A percentile compares a stretch with the other conserved stretches of the same genome.
Evolutionary conservation across 2,329 filamentous ascomycete species (phyloP).

Genomic region (Trichoderma simmonsii): DNA sequence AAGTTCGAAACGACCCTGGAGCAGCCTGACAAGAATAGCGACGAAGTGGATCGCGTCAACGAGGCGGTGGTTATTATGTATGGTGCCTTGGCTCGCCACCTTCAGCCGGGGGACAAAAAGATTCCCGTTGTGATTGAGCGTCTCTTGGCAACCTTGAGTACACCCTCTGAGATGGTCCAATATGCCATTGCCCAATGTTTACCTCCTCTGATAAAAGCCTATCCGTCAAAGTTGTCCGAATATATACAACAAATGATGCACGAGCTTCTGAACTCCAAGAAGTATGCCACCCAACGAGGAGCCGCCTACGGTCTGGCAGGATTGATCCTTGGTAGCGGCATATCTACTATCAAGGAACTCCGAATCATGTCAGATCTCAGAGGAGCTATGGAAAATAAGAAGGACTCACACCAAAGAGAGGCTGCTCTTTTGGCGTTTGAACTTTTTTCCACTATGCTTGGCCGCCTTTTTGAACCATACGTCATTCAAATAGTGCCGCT

Average conservation of each 20-base stretch:
- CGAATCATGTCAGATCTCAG: slow-evolving; percentile 80
- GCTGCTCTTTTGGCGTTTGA: slow-evolving; percentile 89
- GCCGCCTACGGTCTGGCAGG: slow-evolving; percentile 94
- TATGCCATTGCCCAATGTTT: slow-evolving; percentile 94
- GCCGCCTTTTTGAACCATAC: slow-evolving; percentile 90
- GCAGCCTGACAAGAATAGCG: slow-evolving; percentile 74
- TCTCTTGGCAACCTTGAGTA: slow-evolving; percentile 81
- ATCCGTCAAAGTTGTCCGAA: slow-evolving; percentile 69
- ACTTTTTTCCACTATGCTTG: slow-evolving; percentile 80
- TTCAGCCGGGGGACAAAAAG: slow-evolving; percentile 79
- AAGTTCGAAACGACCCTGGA: slow-evolving; percentile 88
- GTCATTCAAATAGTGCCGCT: slow-evolving; percentile 94
- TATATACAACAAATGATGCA: slow-evolving; percentile 82
- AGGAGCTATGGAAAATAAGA: slow-evolving; percentile 89
- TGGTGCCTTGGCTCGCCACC: slow-evolving; percentile 84
- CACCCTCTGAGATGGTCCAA: slow-evolving; percentile 93
- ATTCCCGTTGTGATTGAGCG: slow-evolving; percentile 85
- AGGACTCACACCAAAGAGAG: slow-evolving; percentile 83
- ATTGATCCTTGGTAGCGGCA: slow-evolving; percentile 82
- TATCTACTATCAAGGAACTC: slow-evolving; percentile 76
- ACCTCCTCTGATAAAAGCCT: slow-evolving; percentile 82
- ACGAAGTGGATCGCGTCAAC: slow-evolving; percentile 84
- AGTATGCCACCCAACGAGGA: slow-evolving; percentile 87
- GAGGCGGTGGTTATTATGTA: slow-evolving; percentile 98
- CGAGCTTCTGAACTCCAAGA: slow-evolving; percentile 80